Base-by-base conservation (phyloP, 306 rosid genomes). In the Cucumis hystrix region DNA sequence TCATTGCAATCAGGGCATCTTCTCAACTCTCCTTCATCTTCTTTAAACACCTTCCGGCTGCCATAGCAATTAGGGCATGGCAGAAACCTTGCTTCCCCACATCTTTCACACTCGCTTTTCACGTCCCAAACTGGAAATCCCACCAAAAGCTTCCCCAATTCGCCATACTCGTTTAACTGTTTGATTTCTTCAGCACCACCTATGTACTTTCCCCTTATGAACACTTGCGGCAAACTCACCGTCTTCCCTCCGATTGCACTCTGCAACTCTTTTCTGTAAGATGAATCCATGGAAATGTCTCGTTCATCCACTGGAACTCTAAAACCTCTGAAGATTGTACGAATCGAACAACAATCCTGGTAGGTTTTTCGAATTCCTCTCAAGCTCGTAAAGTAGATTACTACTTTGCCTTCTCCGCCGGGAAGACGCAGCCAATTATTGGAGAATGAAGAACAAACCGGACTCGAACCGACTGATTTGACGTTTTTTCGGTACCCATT, bases 201-300 rank as follows among this genome's bases (percentile, higher is more conserved):
- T 1, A 89, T 77, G 80, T 89, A 40, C 33, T 77, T 83, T 11
- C 93, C 93, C 71, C 90, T 79, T 8, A 92, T 81, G 75, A 92
- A 92, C 8, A 92, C 92, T 71, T 83, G 93, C 5, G 97, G 97
- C 81, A 92, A 70, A 5, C 66, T 84, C 79, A 86, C 67, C 8
- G 70, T 83, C 51, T 83, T 87, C 20, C 84, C 87, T 61, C 80
- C 85, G 68, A 89, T 68, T 0, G 79, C 83, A 62, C 49, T 83
- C 73, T 88, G 86, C 77, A 92, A 39, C 76, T 92, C 97, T 67
- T 86, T 86, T 73, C 84, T 82, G 39, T 87, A 89, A 3, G 85
- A 85, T 12, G 96, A 89, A 77, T 92, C 97, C 97, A 92, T 92
- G 0, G 97, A 90, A 4, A 92, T 84, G 78, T 92, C 97, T 37